Percentiles rank a stretch among this genome's conserved stretches.
These are phyloP conservation scores for Aphanomyces stellatus DNA, from an alignment of 352 stramenopile species.

Conservation along the genomic window DNA sequence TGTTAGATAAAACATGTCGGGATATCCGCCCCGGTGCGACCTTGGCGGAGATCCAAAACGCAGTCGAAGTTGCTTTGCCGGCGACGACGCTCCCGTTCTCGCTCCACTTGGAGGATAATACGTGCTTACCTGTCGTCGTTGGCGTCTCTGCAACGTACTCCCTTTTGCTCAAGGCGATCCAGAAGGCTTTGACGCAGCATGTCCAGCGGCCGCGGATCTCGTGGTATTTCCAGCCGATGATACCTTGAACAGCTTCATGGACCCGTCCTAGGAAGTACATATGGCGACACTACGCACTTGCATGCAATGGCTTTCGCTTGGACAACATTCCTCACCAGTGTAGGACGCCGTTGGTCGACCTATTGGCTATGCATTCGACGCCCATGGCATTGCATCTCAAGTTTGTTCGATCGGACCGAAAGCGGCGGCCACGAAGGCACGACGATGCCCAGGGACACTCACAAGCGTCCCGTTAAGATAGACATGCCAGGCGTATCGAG, in stretches of 20 bases:
- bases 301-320: constrained; percentile 6
- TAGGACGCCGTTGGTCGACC: neutral
- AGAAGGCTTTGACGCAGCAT: neutral
- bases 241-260: neutral
- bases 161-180: neutral
- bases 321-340: neutral
- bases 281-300: neutral
- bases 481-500: no score
- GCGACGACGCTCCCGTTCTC: neutral
- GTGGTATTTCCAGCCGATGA: neutral
- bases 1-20: neutral
- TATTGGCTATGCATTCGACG: neutral
- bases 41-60: neutral
- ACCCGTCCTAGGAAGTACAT: constrained; percentile 4
- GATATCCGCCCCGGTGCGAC: neutral
- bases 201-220: neutral
- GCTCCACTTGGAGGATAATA: neutral
- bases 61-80: neutral
- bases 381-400: neutral
- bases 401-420: no score
- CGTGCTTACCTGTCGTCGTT: neutral
- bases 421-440: no score
- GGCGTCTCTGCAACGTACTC: neutral
- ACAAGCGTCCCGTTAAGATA: no score
- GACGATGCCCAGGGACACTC: no score